These are phyloP conservation scores for Oryza glumipatula DNA, from an alignment of 176 grass and related monocot genomes.

Conservation along the genomic window DNA sequence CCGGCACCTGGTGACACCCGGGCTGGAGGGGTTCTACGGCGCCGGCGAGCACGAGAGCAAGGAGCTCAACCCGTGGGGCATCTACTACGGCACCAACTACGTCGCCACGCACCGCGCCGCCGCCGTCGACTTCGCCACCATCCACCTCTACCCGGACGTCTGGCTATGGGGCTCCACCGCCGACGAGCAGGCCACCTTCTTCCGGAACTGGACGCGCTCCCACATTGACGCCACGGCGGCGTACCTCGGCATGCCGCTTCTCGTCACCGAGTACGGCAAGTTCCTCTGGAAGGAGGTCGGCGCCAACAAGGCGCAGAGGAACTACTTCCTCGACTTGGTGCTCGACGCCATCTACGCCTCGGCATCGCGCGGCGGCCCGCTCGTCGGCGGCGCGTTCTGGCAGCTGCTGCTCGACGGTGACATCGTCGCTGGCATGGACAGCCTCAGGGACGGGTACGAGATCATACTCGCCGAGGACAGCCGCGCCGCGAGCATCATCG, in stretches of 20 bases:
- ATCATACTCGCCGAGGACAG: conserved; percentile 46
- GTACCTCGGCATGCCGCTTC: conserved; percentile 41
- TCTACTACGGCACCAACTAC: conserved; percentile 80
- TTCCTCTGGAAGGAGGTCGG: conserved; percentile 41
- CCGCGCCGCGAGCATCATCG: conserved; percentile 42
- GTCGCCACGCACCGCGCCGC: conserved; percentile 44
- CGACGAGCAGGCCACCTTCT: conserved; percentile 25
- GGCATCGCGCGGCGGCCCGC: background rate
- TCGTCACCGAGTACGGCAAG: conserved; percentile 64
- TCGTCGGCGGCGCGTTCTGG: conserved; percentile 66
- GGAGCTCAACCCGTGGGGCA: conserved; percentile 59
- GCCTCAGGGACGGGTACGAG: conserved; percentile 57
- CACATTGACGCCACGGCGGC: background rate
- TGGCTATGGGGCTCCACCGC: conserved; percentile 61
- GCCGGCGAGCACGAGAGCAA: conserved; percentile 53
- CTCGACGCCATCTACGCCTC: conserved; percentile 45
- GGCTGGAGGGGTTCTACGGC: conserved; percentile 89
- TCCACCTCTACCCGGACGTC: conserved; percentile 87
- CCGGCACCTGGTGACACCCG: conserved; percentile 64
- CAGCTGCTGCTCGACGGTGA: conserved; percentile 40
- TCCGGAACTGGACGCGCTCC: conserved; percentile 37
- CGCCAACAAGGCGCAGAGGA: conserved; percentile 22
- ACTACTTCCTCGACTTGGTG: conserved; percentile 16
- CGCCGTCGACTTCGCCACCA: conserved; percentile 79
- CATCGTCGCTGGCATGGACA: conserved; percentile 37